phyloP scores from a whole-genome alignment of 2,329 filamentous ascomycete species.

The Aspergillus niger region DNA sequence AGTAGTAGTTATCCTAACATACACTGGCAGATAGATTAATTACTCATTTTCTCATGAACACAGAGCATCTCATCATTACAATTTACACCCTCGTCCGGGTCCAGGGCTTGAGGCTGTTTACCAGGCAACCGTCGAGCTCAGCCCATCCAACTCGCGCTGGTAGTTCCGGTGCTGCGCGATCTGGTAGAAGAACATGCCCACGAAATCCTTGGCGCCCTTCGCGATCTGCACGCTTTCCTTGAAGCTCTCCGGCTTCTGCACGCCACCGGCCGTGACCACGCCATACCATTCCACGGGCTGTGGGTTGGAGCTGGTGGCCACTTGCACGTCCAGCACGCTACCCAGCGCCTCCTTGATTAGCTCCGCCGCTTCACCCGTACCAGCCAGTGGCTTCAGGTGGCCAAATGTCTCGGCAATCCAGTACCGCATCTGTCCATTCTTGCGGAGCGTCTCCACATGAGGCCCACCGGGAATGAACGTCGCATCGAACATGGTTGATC shows the following conservation, averaged over 20 bases:
- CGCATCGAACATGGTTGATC: constrained; percentile 78
- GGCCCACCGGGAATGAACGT: constrained; percentile 74
- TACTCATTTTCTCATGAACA: too few relatives aligned
- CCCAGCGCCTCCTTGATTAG: constrained; percentile 40
- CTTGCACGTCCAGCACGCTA: constrained; percentile 50
- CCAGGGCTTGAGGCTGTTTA: neutral
- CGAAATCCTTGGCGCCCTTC: constrained; percentile 68
- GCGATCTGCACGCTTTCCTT: constrained; percentile 64
- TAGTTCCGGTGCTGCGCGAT: constrained; percentile 75
- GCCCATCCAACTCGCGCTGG: constrained; percentile 70
- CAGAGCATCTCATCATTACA: too few relatives aligned
- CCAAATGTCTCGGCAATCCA: constrained; percentile 80
- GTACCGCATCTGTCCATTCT: constrained; percentile 72
- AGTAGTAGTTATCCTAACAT: too few relatives aligned
- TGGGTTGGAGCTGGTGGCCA: constrained; percentile 51
- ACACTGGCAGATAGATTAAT: too few relatives aligned
- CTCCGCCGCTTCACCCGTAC: constrained; percentile 54
- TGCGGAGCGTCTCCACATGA: constrained; percentile 61
- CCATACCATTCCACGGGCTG: constrained; percentile 70
- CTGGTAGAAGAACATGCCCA: constrained; percentile 69
- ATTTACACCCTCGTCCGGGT: too few relatives aligned
- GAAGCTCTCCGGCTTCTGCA: constrained; percentile 58
- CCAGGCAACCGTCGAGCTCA: constrained; percentile 63
- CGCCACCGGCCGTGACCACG: constrained; percentile 67
- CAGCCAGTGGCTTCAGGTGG: constrained; percentile 76